Percentiles rank a stretch among this genome's conserved stretches.
These are phyloP conservation scores for Trametes sanguinea DNA, from an alignment of 768 basidiomycete genomes.

Conservation along the genomic window DNA sequence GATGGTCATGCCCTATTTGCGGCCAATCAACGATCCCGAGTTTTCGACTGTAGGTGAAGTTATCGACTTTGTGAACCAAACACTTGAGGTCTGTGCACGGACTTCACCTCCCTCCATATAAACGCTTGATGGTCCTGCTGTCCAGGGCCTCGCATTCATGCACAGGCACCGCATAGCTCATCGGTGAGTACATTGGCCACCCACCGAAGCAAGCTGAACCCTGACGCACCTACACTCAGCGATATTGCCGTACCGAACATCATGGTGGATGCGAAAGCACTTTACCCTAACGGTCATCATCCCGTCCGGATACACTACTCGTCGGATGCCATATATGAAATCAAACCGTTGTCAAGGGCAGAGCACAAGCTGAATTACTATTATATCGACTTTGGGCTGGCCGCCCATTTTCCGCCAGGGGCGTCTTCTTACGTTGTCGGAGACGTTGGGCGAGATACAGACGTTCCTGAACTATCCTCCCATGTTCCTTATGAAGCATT, in stretches of 20 bases:
- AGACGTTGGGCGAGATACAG: conserved; percentile 24
- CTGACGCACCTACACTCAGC: background rate
- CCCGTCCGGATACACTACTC: conserved; percentile 32
- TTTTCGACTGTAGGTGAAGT: conserved; percentile 28
- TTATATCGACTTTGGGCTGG: conserved; percentile 30
- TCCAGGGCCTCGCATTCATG: conserved; percentile 30
- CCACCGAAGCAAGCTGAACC: no score
- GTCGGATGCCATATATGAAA: conserved; percentile 34
- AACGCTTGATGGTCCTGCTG: background rate
- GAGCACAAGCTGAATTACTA: conserved; percentile 36
- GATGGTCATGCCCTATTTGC: conserved; percentile 32
- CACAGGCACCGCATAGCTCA: conserved; percentile 29
- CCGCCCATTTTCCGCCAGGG: conserved; percentile 21
- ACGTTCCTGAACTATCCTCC: conserved; percentile 28
- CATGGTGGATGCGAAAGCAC: conserved; percentile 25
- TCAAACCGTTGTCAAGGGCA: conserved; percentile 35
- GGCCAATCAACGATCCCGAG: conserved; percentile 30
- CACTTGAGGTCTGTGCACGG: conserved; percentile 14
- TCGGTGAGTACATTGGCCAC: conserved; percentile 11
- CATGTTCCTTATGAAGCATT: conserved; percentile 28
- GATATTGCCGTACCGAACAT: conserved; percentile 23
- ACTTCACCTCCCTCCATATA: background rate
- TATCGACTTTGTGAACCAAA: conserved; percentile 22
- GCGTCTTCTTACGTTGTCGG: conserved; percentile 21
- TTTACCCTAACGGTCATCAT: conserved; percentile 27